Evolutionary conservation across 2,329 filamentous ascomycete genomes (phyloP).

Genomic region (Colletotrichum sp.): DNA sequence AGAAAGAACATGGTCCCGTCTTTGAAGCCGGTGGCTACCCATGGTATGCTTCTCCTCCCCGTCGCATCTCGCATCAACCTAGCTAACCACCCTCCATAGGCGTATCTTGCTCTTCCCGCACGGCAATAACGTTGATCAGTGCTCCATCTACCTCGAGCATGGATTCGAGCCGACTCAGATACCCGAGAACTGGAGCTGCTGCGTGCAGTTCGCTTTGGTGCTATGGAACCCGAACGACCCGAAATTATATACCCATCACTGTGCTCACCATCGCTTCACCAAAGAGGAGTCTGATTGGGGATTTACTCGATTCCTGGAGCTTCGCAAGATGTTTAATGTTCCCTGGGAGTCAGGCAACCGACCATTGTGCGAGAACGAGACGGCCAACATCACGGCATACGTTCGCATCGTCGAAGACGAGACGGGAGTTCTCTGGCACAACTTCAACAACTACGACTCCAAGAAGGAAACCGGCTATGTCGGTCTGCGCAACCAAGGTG

Average conservation of each 20-base stretch:
- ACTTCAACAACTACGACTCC: constrained; percentile 95
- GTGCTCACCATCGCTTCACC: constrained; percentile 94
- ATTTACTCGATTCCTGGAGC: constrained; percentile 94
- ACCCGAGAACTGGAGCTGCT: constrained; percentile 94
- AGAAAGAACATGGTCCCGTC: constrained; percentile 85
- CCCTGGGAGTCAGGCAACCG: constrained; percentile 73
- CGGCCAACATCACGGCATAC: constrained; percentile 82
- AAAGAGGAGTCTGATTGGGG: constrained; percentile 98
- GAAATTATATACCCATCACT: constrained; percentile 80
- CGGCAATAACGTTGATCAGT: constrained; percentile 92
- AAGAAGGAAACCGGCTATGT: constrained; percentile 99
- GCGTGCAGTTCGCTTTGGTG: constrained; percentile 93
- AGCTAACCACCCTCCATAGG: constrained; percentile 53
- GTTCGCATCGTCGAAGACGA: constrained; percentile 84
- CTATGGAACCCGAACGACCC: constrained; percentile 95
- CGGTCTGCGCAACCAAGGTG: constrained; percentile 94
- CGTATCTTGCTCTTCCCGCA: constrained; percentile 94
- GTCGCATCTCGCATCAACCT: not conserved
- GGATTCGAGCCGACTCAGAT: constrained; percentile 75
- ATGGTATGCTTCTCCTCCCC: constrained; percentile 62
- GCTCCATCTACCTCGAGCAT: constrained; percentile 96
- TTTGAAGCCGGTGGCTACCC: constrained; percentile 88
- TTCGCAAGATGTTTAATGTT: constrained; percentile 81
- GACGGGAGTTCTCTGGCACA: constrained; percentile 89
- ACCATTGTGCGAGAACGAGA: constrained; percentile 79